phyloP scores from a whole-genome alignment of 1,284 basidiomycete species.

The Microstroma glucosiphilum region DNA sequence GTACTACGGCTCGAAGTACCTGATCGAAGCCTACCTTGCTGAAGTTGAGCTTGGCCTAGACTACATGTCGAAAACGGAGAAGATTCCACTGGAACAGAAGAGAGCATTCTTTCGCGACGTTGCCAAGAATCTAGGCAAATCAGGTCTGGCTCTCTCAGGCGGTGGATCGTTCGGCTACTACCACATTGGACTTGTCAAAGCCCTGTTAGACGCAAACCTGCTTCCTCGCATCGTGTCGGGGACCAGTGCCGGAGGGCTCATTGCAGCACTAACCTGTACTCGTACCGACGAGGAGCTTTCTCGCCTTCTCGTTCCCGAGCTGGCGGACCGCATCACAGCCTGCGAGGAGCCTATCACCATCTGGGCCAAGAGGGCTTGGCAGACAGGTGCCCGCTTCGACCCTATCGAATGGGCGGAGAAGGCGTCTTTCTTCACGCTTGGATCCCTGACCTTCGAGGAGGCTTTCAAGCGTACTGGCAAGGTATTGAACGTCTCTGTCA shows the following conservation, averaged over 20 bases:
- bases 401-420: slow-evolving; percentile 73
- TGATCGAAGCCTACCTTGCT: slow-evolving; percentile 37
- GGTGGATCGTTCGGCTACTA: slow-evolving; percentile 86
- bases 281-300: slow-evolving; percentile 83
- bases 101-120: slow-evolving; percentile 81
- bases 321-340: slow-evolving; percentile 78
- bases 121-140: slow-evolving; percentile 79
- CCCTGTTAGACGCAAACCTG: slow-evolving; percentile 78
- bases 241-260: slow-evolving; percentile 82
- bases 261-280: slow-evolving; percentile 67
- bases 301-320: slow-evolving; percentile 54
- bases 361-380: slow-evolving; percentile 75
- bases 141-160: slow-evolving; percentile 86
- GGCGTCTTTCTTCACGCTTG: slow-evolving; percentile 80
- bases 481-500: slow-evolving; percentile 85
- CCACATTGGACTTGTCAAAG: slow-evolving; percentile 84
- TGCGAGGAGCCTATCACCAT: slow-evolving; percentile 65
- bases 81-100: slow-evolving; percentile 77
- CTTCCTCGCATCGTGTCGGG: slow-evolving; percentile 82
- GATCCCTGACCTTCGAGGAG: slow-evolving; percentile 90
- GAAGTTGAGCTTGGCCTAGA: slow-evolving; percentile 13
- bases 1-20: slow-evolving; percentile 52
- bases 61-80: slow-evolving; percentile 36
- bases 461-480: slow-evolving; percentile 86
- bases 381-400: slow-evolving; percentile 89